Base-by-base conservation (phyloP, 176 grass and related monocot genomes). In the Triticum turgidum region DNA sequence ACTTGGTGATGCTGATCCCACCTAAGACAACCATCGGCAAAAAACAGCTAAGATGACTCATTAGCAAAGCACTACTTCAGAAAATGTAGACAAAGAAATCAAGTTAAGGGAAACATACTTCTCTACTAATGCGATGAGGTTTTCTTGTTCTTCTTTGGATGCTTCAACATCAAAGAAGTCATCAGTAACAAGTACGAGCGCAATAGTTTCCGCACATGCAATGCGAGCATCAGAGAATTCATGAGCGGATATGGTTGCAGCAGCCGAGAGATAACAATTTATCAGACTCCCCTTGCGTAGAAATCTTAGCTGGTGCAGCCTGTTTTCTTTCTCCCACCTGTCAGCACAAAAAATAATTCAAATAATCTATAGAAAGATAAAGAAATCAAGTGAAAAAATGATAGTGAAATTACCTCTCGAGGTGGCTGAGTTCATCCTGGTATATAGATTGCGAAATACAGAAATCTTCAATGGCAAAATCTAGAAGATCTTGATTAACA, bases 111-210 rank as follows among this genome's bases (percentile, higher is more conserved):
- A 7, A 34, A 1, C 34, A 15, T 93, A 98, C 93, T 61, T 92
- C 78, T 95, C 91, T 22, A 92, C 82, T 82, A 98, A 89, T 10
- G 32, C 5, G 7, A 95, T 66, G 7, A 98, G 89, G 70, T 85
- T 89, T 76, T 92, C 68, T 35, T 92, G 34, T 75, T 98, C 96
- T 84, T 95, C 93, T 64, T 59, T 87, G 18, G 96, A 98, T 81
- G 93, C 93, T 73, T 83, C 91, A 67, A 92, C 61, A 39, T 98
- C 95, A 42, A 98, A 98, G 80, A 98, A 93, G 79, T 98, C 96
- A 18, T 98, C 93, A 18, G 92, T 80, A 3, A 95, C 18, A 14
- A 88, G 92, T 30, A 89, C 84, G 24, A 98, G 92, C 3, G 90
- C 87, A 30, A 45, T 68, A 89, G 88, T 91, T 89, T 91, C 84